Conservation (phyloP, 2,329 filamentous ascomycete species). For the Exutisphaerella laricina region DNA sequence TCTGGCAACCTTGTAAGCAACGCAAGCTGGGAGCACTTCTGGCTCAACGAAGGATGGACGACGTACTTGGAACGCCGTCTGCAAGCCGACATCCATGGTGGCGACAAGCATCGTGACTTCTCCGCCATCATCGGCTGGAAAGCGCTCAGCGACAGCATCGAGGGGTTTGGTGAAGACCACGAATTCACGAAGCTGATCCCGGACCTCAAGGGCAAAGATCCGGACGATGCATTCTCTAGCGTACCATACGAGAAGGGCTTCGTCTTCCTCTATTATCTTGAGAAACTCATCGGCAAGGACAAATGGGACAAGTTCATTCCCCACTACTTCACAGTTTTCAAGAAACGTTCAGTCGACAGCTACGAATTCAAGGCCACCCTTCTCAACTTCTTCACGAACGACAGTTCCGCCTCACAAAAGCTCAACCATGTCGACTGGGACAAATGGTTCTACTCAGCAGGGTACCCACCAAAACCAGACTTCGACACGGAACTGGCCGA, state of each 20-base stretch:
- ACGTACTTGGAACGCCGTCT: conserved; percentile 89
- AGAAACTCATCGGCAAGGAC: conserved; percentile 75
- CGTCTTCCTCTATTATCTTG: conserved; percentile 85
- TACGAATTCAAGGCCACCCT: conserved; percentile 91
- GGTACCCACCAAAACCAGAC: conserved; percentile 80
- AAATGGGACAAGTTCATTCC: conserved; percentile 95
- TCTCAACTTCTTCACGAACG: conserved; percentile 71
- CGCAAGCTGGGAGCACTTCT: conserved; percentile 75
- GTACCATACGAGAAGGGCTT: conserved; percentile 97
- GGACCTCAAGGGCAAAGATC: conserved; percentile 82
- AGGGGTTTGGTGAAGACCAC: conserved; percentile 73
- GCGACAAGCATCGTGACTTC: conserved; percentile 82
- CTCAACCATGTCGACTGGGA: conserved; percentile 81
- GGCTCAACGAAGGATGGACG: conserved; percentile 78
- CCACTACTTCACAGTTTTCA: conserved; percentile 84
- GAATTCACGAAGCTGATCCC: conserved; percentile 90
- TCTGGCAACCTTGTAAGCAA: conserved; percentile 80
- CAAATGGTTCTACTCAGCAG: conserved; percentile 78
- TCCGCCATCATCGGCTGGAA: conserved; percentile 97
- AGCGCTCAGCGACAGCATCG: conserved; percentile 71
- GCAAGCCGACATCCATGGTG: conserved; percentile 65
- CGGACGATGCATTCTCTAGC: conserved; percentile 89
- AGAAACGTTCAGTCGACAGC: conserved; percentile 80
- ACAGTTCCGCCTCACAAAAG: conserved; percentile 57
- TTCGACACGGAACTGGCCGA: conserved; percentile 88